phyloP scores from a whole-genome alignment of 768 basidiomycete species.

The Tricholoma hemisulphureum region DNA sequence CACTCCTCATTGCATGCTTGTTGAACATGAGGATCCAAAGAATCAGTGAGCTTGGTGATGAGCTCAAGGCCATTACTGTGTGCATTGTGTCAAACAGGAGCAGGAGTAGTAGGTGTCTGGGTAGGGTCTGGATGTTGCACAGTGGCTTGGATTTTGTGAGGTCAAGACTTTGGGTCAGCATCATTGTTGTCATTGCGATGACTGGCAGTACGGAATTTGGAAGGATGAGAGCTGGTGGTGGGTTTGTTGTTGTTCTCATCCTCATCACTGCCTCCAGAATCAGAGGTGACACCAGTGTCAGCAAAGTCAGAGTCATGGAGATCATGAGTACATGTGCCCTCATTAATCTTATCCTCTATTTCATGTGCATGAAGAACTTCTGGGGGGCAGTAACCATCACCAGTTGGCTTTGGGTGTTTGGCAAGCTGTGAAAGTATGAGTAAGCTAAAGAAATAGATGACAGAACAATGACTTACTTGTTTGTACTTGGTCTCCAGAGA shows the following conservation, averaged over 20 bases:
- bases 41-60: conserved; percentile 12
- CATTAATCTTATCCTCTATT: conserved; percentile 8
- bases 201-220: not conserved
- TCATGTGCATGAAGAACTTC: no score
- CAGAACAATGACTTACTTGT: conserved; percentile 14
- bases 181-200: not conserved
- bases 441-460: not conserved
- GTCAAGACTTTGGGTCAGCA: not conserved
- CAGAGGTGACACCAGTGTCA: conserved; percentile 1
- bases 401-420: not conserved
- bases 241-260: not conserved
- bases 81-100: conserved; percentile 5
- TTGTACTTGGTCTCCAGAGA: conserved; percentile 26
- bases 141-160: conserved; percentile 6
- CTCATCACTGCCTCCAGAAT: not conserved
- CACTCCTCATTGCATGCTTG: conserved; percentile 20
- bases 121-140: no score
- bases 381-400: not conserved
- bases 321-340: conserved; percentile 9
- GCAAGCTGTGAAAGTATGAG: no score
- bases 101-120: no score
- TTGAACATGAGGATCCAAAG: conserved; percentile 26
- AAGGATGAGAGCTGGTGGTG: not conserved
- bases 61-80: conserved; percentile 19
- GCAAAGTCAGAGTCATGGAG: conserved; percentile 8